phyloP scores from a whole-genome alignment of 331 rosid species.

The Phaseolus coccineus region DNA sequence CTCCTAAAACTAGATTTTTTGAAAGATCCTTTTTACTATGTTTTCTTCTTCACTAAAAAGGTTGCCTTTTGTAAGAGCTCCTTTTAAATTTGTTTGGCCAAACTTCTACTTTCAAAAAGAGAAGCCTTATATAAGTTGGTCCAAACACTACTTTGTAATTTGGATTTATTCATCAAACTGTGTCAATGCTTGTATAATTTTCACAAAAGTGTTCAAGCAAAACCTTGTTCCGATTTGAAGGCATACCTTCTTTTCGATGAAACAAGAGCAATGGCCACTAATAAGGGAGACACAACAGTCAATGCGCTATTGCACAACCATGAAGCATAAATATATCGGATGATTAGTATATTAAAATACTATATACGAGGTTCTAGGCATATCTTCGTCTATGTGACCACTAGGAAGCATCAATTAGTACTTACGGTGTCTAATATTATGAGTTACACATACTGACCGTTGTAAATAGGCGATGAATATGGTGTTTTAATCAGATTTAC shows the following conservation, averaged over 20 bases:
- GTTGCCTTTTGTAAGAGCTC: neutral
- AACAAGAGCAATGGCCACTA: slow-evolving; percentile 4
- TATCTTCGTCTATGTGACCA: neutral
- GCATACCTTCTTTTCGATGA: slow-evolving; percentile 4
- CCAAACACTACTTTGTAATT: neutral
- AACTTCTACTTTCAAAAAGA: neutral
- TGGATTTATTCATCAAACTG: slow-evolving; percentile 20
- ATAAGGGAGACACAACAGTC: neutral
- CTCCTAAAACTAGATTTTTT: neutral
- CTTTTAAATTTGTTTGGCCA: neutral
- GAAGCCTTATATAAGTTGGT: neutral
- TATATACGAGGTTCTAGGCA: too few relatives aligned
- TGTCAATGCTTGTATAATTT: slow-evolving; percentile 12
- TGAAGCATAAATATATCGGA: neutral
- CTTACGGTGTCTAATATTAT: neutral
- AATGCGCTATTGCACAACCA: neutral
- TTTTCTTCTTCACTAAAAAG: too few relatives aligned
- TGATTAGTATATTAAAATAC: neutral
- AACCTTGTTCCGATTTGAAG: neutral
- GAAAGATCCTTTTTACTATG: neutral
- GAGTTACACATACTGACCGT: too few relatives aligned
- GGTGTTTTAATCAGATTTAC: too few relatives aligned
- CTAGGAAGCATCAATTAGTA: neutral
- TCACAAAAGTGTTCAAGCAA: slow-evolving; percentile 2
- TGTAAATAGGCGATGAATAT: too few relatives aligned